These are phyloP conservation scores for Coniferiporia sulphurascens DNA, from an alignment of 1,284 basidiomycete species.

Conservation along the genomic window DNA sequence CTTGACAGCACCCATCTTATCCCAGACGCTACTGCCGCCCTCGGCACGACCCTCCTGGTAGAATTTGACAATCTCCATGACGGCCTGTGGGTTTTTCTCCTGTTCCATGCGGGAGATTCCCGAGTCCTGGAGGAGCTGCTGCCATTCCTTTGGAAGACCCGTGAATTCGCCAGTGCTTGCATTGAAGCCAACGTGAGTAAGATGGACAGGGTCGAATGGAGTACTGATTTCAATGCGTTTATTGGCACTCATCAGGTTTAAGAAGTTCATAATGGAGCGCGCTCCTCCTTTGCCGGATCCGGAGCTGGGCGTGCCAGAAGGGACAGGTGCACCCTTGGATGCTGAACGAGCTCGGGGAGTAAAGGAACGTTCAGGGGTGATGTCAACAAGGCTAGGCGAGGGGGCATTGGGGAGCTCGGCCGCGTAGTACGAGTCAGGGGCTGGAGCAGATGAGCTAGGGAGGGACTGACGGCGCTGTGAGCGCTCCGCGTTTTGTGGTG, in stretches of 20 bases:
- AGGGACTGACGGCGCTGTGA: conserved; percentile 48
- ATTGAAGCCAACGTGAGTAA: conserved; percentile 99
- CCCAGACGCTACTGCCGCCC: conserved; percentile 67
- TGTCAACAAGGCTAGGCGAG: conserved; percentile 28
- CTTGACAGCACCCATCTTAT: conserved; percentile 59
- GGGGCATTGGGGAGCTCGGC: conserved; percentile 36
- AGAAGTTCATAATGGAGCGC: conserved; percentile 56
- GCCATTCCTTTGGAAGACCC: conserved; percentile 98
- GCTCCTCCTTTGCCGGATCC: conserved; percentile 51
- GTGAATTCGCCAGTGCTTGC: conserved; percentile 98
- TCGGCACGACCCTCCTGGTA: conserved; percentile 76
- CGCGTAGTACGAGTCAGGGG: conserved; percentile 41
- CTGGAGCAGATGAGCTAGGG: conserved; percentile 13
- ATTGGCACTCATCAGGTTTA: conserved; percentile 71
- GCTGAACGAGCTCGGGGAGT: conserved; percentile 37
- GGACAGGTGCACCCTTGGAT: conserved; percentile 60
- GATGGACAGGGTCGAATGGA: conserved; percentile 98
- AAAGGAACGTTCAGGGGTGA: conserved; percentile 23
- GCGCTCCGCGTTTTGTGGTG: conserved; percentile 25
- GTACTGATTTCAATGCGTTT: conserved; percentile 95
- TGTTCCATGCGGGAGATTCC: conserved; percentile 95
- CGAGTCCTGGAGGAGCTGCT: conserved; percentile 93
- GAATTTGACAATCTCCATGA: conserved; percentile 99
- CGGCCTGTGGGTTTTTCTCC: conserved; percentile 96
- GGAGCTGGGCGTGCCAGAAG: conserved; percentile 33